Evolutionary conservation across 2,329 filamentous ascomycete genomes (phyloP), one percentile per base, ranked within the genome.

Genomic region (Acarospora socialis): DNA sequence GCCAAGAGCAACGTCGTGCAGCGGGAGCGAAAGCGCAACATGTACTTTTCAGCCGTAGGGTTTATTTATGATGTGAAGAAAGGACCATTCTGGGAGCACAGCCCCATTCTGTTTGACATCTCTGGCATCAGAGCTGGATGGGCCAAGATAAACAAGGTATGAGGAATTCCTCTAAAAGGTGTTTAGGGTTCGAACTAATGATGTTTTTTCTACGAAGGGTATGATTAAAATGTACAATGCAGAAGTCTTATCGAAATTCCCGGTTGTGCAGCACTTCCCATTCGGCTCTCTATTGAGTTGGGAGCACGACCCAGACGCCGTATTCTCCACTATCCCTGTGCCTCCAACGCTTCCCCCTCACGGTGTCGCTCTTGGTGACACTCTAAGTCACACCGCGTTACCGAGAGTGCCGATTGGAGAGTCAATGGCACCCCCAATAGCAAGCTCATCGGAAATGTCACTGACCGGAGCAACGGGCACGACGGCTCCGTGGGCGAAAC

Each of bases 221-320:
- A 95, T 98, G 90, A 73, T 98, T 48, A 98, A 95, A 58, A 98
- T 98, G 90, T 98, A 87, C 60, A 84, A 92, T 44, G 90, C 82
- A 12, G 90, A 98, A 60, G 90, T 98, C 3, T 65, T 98, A 9
- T 82, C 81, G 22, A 98, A 98, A 55, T 94, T 94, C 50, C 90
- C 90, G 3, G 90, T 98, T 3, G 83, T 98, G n/a, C 90, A 98
- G 56, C 90, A 98, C 56, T 95, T 90, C 44, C 71, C 68, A 3
- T 87, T 90, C 43, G 81, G 81, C 16, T 78, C 75, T 4, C 59
- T 90, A n/a, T 83, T 87, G 50, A 71, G 68, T 21, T 87, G 79
- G 77, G 73, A 81, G 2, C 57, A 53, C 28, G 77, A 84, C 48
- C 76, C 76, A 0, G 59, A 69, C 33, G 74, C 77, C 1, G 43